Evolutionary conservation across 1,284 basidiomycete species (phyloP), one percentile per base, ranked within the genome.

Genomic region (Leccinum variabile): DNA sequence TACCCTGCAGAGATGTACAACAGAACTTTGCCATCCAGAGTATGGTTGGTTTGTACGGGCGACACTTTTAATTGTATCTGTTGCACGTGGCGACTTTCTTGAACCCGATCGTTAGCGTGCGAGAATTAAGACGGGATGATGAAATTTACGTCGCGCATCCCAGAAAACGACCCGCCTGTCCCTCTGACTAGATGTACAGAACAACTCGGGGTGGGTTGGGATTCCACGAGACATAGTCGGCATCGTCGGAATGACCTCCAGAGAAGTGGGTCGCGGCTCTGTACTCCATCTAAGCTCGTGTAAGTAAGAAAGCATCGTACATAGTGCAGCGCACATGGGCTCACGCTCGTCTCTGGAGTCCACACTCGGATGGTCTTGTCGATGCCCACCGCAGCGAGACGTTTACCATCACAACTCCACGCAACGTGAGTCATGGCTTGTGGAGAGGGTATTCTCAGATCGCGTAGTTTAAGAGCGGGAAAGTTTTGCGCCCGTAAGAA

Each of bases 351-450:
- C 60, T 92, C 89, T 8, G 90, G 88, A 58, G 79, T 77, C 87
- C 89, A 92, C 28, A 92, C 75, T 64, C 90, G 79, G n/a, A 86
- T 85, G n/a, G 78, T 76, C 71, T 88, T 90, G 77, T 92, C 91
- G 55, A 91, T 85, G 1, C 91, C 90, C 3, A 90, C 90, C 14
- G 85, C 89, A 8, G 87, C 89, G 14, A 92, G 77, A 63, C 88
- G 87, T 75, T 87, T 87, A 10, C 90, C 90, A 71, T 92, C 90
- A 68, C 89, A 91, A 69, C 81, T 92, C 90, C 90, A 92, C 0
- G 89, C 88, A 57, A 91, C 84, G 70, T 90, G 88, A 56, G 81
- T 88, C 80, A 91, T 88, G 1, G 84, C 79, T 66, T 88, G 85
- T 10, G 82, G 72, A 54, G 84, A 85, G 3, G 84, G 77, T 64